A percentile compares a stretch with the other conserved stretches of the same genome.
Evolutionary conservation across 306 rosid species (phyloP).

Genomic region (Citrullus mucosospermus): DNA sequence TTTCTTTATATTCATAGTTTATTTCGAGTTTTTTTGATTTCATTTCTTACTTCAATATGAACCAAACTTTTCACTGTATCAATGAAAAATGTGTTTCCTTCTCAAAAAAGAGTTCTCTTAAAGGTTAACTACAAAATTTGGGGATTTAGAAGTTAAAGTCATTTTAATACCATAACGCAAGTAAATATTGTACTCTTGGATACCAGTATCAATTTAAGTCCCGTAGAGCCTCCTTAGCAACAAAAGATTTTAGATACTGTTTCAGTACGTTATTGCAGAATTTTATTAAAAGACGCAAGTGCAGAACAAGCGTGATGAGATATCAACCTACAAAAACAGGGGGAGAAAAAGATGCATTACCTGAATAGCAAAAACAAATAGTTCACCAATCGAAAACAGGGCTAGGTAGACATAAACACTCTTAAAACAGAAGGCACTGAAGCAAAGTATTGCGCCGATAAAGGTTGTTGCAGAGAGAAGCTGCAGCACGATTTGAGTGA

Average conservation of each 20-base stretch:
- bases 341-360: conserved; percentile 21
- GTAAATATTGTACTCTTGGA: neutral
- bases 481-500: conserved; percentile 25
- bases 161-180: neutral
- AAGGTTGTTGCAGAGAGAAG: conserved; percentile 75
- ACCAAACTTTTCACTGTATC: neutral
- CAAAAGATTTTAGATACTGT: neutral
- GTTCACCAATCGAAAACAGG: conserved; percentile 68
- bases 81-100: neutral
- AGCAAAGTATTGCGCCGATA: conserved; percentile 75
- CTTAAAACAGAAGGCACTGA: conserved; percentile 59
- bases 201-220: neutral
- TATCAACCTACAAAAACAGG: neutral
- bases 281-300: neutral
- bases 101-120: neutral
- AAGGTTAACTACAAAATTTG: neutral
- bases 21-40: neutral
- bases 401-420: conserved; percentile 50
- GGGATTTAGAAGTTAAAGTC: neutral
- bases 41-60: neutral
- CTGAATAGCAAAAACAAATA: conserved; percentile 75
- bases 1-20: neutral
- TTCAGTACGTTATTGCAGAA: neutral
- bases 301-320: neutral
- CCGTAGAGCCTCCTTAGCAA: neutral